These are phyloP conservation scores for Colletotrichum eremochloae DNA, from an alignment of 2,329 filamentous ascomycete species.

Conservation along the genomic window DNA sequence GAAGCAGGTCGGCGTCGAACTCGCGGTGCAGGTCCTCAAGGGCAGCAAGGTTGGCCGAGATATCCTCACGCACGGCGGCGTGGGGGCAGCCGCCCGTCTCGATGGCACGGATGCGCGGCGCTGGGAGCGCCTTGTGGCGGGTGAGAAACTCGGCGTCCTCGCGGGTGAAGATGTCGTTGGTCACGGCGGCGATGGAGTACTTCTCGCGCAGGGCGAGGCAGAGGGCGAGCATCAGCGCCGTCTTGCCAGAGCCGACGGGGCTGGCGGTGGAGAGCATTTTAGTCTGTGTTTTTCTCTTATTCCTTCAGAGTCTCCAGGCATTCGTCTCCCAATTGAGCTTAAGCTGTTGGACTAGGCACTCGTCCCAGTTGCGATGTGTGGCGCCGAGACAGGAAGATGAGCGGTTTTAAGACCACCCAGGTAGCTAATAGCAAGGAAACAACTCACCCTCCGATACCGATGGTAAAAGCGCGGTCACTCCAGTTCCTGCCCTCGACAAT, in stretches of 20 bases:
- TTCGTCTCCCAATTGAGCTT: neutral
- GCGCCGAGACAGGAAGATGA: neutral
- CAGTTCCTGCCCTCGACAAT: conserved; percentile 90
- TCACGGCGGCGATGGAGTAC: conserved; percentile 93
- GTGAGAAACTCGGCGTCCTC: conserved; percentile 99
- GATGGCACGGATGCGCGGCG: conserved; percentile 90
- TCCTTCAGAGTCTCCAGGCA: neutral
- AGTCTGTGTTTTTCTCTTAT: neutral
- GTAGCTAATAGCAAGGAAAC: neutral
- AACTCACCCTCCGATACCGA: conserved; percentile 95
- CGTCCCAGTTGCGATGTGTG: neutral
- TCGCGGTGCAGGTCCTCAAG: conserved; percentile 88
- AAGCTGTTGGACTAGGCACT: too few species aligned
- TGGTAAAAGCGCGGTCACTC: conserved; percentile 90
- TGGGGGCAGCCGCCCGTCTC: conserved; percentile 98
- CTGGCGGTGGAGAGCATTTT: conserved; percentile 60
- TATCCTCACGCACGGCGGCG: conserved; percentile 97
- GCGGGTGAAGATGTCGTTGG: conserved; percentile 98
- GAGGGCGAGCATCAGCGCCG: conserved; percentile 94
- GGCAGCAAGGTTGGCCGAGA: conserved; percentile 91
- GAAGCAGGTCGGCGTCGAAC: conserved; percentile 84
- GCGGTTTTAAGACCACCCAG: conserved; percentile 7
- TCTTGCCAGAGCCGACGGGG: conserved; percentile 97
- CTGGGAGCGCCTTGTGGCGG: conserved; percentile 83
- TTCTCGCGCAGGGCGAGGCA: conserved; percentile 84